These are phyloP conservation scores for Metschnikowia reukaufii DNA, from an alignment of 805 yeast species.

Conservation along the genomic window DNA sequence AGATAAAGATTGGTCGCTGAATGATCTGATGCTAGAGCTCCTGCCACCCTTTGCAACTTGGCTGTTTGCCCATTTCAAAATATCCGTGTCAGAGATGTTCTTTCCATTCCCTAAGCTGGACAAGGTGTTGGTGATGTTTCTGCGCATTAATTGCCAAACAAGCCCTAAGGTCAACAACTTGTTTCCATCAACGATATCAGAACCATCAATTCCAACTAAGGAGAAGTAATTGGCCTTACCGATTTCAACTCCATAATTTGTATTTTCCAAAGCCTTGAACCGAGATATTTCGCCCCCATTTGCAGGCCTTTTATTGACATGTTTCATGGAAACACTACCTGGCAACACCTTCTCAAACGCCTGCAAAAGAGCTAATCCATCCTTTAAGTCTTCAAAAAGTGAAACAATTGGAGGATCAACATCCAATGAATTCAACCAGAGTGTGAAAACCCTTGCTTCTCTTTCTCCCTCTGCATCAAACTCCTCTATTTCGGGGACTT, in stretches of 20 bases:
- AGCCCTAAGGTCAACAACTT: slow-evolving; percentile 85
- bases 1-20: slow-evolving; percentile 76
- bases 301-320: slow-evolving; percentile 80
- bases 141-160: slow-evolving; percentile 98
- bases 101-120: slow-evolving; percentile 73
- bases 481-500: slow-evolving; percentile 92
- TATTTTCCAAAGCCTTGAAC: slow-evolving; percentile 94
- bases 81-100: slow-evolving; percentile 72
- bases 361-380: slow-evolving; percentile 83
- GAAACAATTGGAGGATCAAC: slow-evolving; percentile 93
- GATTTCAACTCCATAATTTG: slow-evolving; percentile 96
- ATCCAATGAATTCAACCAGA: slow-evolving; percentile 95
- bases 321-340: slow-evolving; percentile 77
- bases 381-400: slow-evolving; percentile 91
- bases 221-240: slow-evolving; percentile 93
- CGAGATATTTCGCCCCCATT: slow-evolving; percentile 75
- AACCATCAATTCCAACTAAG: slow-evolving; percentile 96
- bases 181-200: slow-evolving; percentile 93
- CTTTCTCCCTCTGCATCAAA: slow-evolving; percentile 99
- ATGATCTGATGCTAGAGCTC: slow-evolving; percentile 68
- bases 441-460: slow-evolving; percentile 96
- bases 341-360: slow-evolving; percentile 96
- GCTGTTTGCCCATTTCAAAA: slow-evolving; percentile 90
- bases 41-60: slow-evolving; percentile 87
- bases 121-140: slow-evolving; percentile 86